Percentiles rank a stretch among this genome's conserved stretches.
phyloP scores from a whole-genome alignment of 108 stramenopile genomes.

The Aurantiochytrium sp. region DNA sequence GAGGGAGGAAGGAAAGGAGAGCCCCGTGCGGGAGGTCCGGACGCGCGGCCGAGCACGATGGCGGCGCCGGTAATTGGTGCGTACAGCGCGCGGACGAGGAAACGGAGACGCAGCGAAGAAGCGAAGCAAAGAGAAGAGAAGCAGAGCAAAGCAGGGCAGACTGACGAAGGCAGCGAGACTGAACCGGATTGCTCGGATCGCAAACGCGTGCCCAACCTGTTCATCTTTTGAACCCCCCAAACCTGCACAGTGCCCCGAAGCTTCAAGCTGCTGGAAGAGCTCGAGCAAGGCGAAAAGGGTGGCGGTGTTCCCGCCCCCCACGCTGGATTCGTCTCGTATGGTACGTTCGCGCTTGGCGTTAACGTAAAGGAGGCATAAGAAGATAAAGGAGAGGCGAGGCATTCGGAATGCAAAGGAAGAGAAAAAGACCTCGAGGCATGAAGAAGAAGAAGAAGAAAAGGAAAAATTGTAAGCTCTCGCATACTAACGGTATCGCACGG shows the following conservation, averaged over 20 bases:
- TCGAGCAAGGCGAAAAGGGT: constrained; percentile 7
- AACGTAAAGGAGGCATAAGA: too few species aligned
- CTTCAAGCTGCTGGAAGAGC: constrained; percentile 1
- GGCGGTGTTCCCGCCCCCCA: constrained; percentile 2
- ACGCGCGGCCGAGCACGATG: background rate
- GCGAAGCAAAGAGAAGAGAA: background rate
- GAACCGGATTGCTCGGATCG: too few species aligned
- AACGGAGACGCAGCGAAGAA: background rate
- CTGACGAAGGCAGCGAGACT: too few species aligned
- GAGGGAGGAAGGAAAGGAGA: background rate
- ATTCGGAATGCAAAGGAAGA: too few species aligned
- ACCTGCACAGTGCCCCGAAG: background rate
- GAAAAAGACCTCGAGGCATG: too few species aligned
- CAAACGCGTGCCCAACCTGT: too few species aligned
- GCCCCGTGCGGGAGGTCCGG: background rate
- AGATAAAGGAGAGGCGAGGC: too few species aligned
- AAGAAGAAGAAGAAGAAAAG: too few species aligned
- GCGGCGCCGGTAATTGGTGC: background rate
- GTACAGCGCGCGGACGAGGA: background rate
- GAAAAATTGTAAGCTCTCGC: too few species aligned
- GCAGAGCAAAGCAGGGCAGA: too few species aligned
- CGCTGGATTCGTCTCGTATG: background rate
- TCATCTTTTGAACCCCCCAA: background rate
- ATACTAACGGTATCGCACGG: too few species aligned
- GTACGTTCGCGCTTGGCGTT: background rate